Percentiles rank a stretch among this genome's conserved stretches.
Conservation (phyloP, 1,284 basidiomycete species). For the Tylopilus sp. region DNA sequence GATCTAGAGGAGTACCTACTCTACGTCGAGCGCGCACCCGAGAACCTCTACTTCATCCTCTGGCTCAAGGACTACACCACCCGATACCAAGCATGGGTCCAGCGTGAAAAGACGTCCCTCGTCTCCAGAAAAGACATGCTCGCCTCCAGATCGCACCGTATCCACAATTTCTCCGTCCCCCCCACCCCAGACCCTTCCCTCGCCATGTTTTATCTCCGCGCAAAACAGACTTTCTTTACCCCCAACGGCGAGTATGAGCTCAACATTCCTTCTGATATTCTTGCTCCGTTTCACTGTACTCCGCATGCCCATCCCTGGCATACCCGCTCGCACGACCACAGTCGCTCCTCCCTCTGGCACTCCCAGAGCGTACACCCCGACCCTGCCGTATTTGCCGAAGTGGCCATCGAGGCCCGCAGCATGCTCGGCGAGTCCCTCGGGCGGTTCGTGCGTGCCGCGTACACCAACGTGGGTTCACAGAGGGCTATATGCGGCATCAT, state of each 20-base stretch:
- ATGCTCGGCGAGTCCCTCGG: constrained; percentile 61
- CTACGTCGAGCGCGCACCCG: constrained; percentile 64
- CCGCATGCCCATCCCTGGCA: constrained; percentile 31
- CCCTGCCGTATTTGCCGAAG: constrained; percentile 57
- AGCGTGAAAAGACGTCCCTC: constrained; percentile 39
- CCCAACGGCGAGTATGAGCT: constrained; percentile 67
- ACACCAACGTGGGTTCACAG: constrained; percentile 71
- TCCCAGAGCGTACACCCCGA: constrained; percentile 48
- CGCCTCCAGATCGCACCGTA: constrained; percentile 24
- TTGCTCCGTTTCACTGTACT: constrained; percentile 54
- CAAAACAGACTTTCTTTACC: constrained; percentile 73
- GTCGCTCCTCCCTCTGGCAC: constrained; percentile 23
- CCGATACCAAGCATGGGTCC: constrained; percentile 58
- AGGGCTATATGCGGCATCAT: constrained; percentile 66
- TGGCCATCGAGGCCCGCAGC: constrained; percentile 52
- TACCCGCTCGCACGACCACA: constrained; percentile 20
- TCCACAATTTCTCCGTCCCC: constrained; percentile 29
- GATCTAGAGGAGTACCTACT: constrained; percentile 79
- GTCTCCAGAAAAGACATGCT: constrained; percentile 25
- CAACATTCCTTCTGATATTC: constrained; percentile 59
- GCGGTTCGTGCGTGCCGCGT: constrained; percentile 66
- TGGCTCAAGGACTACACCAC: constrained; percentile 67
- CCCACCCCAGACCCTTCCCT: constrained; percentile 51
- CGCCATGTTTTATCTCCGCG: constrained; percentile 68
- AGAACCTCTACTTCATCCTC: constrained; percentile 73